Evolutionary conservation across 805 yeast species (phyloP).

Genomic region (Kockiozyma suomiensis): DNA sequence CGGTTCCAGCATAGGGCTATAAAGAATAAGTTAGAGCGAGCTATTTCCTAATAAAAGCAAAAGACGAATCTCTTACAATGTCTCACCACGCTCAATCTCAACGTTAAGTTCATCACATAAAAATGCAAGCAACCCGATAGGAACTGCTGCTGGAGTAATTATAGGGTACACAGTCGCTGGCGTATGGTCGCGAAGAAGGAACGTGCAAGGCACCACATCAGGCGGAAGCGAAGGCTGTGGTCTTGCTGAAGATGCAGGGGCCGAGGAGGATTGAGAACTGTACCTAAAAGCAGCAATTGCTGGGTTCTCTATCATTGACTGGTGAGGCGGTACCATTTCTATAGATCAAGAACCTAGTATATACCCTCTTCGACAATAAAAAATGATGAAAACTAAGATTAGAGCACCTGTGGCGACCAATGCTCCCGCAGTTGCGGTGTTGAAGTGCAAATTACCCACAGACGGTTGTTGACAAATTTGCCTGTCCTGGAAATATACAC

Average conservation of each 20-base stretch:
- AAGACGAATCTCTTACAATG: conserved; percentile 48
- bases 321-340: conserved; percentile 15
- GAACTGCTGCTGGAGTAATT: conserved; percentile 64
- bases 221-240: conserved; percentile 14
- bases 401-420: background rate
- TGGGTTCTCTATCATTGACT: conserved; percentile 26
- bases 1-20: conserved; percentile 73
- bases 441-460: too few relatives aligned
- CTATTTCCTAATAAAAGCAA: background rate
- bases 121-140: conserved; percentile 76
- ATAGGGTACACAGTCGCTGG: conserved; percentile 92
- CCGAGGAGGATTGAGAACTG: conserved; percentile 8
- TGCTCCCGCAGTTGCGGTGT: background rate
- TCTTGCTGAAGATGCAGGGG: background rate
- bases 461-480: too few relatives aligned
- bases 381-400: too few relatives aligned
- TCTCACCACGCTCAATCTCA: conserved; percentile 87
- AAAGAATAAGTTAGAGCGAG: background rate
- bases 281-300: conserved; percentile 31
- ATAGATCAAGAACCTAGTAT: background rate
- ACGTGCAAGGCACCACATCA: conserved; percentile 66
- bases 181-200: conserved; percentile 82
- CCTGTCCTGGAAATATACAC: background rate
- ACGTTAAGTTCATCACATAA: conserved; percentile 89
- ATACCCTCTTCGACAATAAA: too few relatives aligned